Percentiles rank a stretch among this genome's conserved stretches.
Conservation (phyloP, 208 protist genomes). For the Kentomonas sorsogonicus region DNA sequence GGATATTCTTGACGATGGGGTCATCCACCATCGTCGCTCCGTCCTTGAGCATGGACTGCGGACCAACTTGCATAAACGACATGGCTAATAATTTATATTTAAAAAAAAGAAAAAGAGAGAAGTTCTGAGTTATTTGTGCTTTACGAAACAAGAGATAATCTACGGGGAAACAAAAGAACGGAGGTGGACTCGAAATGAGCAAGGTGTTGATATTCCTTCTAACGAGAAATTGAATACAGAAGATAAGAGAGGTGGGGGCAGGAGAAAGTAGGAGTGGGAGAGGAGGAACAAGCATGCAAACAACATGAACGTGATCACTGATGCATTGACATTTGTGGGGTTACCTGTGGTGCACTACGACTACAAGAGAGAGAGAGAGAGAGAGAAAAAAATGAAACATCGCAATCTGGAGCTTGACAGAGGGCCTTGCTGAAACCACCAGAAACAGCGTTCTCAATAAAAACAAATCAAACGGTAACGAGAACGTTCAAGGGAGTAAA, state of each 20-base stretch:
- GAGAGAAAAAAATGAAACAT: too few species aligned
- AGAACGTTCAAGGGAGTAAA: too few species aligned
- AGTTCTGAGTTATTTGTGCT: neutral
- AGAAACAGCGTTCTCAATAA: too few species aligned
- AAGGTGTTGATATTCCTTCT: neutral
- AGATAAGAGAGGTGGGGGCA: neutral
- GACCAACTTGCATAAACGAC: conserved; percentile 89
- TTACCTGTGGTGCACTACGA: too few species aligned
- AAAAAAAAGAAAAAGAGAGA: neutral
- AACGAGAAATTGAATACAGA: neutral
- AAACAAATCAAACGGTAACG: too few species aligned
- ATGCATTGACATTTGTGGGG: too few species aligned
- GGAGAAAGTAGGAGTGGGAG: neutral
- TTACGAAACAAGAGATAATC: neutral
- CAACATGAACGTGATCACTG: too few species aligned
- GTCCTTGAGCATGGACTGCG: conserved; percentile 90
- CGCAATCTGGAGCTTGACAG: too few species aligned
- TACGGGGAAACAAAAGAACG: neutral
- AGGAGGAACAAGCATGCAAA: too few species aligned
- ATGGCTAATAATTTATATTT: conserved; percentile 25
- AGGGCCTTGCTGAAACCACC: too few species aligned
- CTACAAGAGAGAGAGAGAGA: too few species aligned
- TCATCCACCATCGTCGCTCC: conserved; percentile 92
- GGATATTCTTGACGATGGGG: conserved; percentile 97
- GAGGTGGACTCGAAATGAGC: neutral